Base-by-base conservation (phyloP, 2,329 filamentous ascomycete species). In the Elsinoe ampelina region DNA sequence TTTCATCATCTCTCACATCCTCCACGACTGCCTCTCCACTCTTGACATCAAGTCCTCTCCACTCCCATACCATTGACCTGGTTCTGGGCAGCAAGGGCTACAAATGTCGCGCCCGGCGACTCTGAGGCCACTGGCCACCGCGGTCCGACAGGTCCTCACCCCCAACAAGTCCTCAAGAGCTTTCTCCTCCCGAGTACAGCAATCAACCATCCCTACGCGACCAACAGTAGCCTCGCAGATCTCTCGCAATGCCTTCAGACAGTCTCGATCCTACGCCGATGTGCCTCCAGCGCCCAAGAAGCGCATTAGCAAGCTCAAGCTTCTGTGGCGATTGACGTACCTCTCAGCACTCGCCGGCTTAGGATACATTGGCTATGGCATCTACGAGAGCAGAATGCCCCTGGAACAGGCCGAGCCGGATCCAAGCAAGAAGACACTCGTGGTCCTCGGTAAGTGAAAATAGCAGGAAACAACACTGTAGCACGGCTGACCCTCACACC, bases 351-450 rank as follows among this genome's bases (percentile, higher is more conserved):
- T 93, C 61, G 87, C 80, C 61, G 78, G 84, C 58, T 68, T 87
- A 41, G 88, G 77, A 62, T 90, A 85, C 69, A 75, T 91, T 59
- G 81, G 80, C 65, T 96, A 93, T 72, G 81, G 82, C 68, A 86
- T 96, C 74, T 96, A 91, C 73, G 77, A 85, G 52, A 83, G 88
- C 70, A 84, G 89, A 66, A 81, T 95, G 72, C 92, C 92, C 8
- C 79, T 80, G 41, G 86, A 91, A 55, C 93, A 97, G 76, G 75
- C 80, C 59, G 77, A 82, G 61, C 84, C 87, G 15, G 89, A 96
- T 72, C 87, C 91, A 57, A 79, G 70, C 66, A 98, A 97, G 86
- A 98, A 98, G 82, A 98, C 91, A 10, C 80, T 98, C 57, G 93
- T 98, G 47, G 84, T 98, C 63, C 81, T 98, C 57, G 93, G 93